Evolutionary conservation across 306 rosid genomes (phyloP).

Genomic region (Senna tora): DNA sequence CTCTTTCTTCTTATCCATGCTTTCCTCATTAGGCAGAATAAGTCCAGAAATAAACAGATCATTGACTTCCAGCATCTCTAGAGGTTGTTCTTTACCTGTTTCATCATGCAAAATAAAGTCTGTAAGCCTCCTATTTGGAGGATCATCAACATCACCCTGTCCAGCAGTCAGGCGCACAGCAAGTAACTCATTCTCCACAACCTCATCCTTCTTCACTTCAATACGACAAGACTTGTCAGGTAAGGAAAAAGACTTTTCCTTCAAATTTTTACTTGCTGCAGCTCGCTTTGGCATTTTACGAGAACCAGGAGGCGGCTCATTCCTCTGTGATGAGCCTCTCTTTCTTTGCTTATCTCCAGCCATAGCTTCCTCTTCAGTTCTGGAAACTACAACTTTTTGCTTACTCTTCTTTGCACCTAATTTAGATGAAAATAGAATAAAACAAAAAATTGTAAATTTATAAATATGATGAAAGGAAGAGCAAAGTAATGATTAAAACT

Average conservation of each 20-base stretch:
- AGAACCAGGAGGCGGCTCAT: constrained; percentile 52
- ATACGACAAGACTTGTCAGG: constrained; percentile 59
- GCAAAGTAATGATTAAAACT: neutral
- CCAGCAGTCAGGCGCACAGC: constrained; percentile 71
- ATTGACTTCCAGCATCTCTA: constrained; percentile 79
- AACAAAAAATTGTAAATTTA: neutral
- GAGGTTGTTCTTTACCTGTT: constrained; percentile 61
- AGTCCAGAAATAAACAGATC: constrained; percentile 76
- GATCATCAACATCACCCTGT: constrained; percentile 52
- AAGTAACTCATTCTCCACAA: constrained; percentile 66
- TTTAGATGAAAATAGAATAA: neutral
- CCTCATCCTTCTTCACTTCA: constrained; percentile 59
- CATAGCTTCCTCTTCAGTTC: constrained; percentile 39
- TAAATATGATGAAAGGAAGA: neutral
- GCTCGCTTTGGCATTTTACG: constrained; percentile 90
- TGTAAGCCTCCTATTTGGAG: constrained; percentile 72
- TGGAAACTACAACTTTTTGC: constrained; percentile 27
- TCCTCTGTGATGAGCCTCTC: constrained; percentile 47
- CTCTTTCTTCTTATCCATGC: constrained; percentile 63
- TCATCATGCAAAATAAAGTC: constrained; percentile 81
- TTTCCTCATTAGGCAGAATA: constrained; percentile 67
- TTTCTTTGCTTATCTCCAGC: constrained; percentile 53
- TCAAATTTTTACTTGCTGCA: constrained; percentile 71
- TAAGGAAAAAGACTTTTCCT: constrained; percentile 57
- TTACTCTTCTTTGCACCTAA: constrained; percentile 46